phyloP scores from a whole-genome alignment of 192 early-diverging fungal species.

The Backusella macrospora region DNA sequence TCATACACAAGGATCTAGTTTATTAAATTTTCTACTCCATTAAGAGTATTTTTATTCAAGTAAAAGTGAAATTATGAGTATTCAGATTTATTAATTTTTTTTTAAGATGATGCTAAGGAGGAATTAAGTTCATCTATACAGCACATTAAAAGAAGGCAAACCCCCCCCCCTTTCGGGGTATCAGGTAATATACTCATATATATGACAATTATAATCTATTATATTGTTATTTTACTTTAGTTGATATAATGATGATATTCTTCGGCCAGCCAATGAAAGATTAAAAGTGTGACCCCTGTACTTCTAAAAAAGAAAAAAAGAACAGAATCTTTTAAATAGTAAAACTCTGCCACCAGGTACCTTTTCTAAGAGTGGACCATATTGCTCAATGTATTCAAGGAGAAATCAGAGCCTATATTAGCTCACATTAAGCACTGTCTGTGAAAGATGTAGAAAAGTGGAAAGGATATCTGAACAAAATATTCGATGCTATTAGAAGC shows the following conservation, averaged over 20 bases:
- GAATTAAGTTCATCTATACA: too few relatives aligned
- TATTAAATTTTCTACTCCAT: too few relatives aligned
- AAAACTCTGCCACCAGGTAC: neutral
- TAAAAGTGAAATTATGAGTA: too few relatives aligned
- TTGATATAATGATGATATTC: neutral
- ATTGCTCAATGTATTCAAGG: neutral
- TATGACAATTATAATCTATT: too few relatives aligned
- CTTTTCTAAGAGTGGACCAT: neutral
- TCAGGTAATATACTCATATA: too few relatives aligned
- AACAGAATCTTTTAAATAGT: neutral
- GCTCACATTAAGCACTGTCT: neutral
- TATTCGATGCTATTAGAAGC: neutral
- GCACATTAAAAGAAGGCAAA: too few relatives aligned
- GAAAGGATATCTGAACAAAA: neutral
- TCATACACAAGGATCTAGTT: too few relatives aligned
- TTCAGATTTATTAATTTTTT: too few relatives aligned
- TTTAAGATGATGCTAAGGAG: too few relatives aligned
- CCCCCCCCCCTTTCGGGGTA: too few relatives aligned
- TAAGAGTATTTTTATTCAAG: too few relatives aligned
- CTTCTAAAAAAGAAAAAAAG: neutral
- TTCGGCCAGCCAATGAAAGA: neutral
- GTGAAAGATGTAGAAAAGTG: neutral
- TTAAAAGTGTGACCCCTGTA: neutral
- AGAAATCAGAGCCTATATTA: neutral
- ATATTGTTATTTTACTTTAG: neutral